Base-by-base conservation (phyloP, 352 stramenopile species). In the Aphanomyces stellatus region DNA sequence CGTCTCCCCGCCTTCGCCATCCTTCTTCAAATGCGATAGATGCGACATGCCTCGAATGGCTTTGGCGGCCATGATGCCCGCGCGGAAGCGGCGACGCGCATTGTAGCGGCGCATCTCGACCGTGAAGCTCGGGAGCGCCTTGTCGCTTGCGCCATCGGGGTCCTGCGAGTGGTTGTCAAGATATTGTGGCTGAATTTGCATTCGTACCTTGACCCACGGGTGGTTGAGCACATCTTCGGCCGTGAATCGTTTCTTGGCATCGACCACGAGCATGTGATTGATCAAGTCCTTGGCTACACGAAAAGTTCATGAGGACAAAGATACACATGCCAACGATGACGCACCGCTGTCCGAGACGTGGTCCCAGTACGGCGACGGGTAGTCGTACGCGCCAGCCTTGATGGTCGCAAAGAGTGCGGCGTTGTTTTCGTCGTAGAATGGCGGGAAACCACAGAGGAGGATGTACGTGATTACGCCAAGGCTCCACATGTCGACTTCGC, bases 381-480 rank as follows among this genome's bases (percentile, higher is more conserved):
- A 98, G 69, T 96, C 88, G 74, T 95, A 98, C 56, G 89, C 79
- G 22, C 89, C 93, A 37, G 76, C 85, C 64, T 93, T 90, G 76
- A 97, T 96, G 25, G 77, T 87, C 61, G 87, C 83, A 69, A 96
- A 96, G n/a, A 96, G 69, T 11, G 81, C 84, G 11, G 82, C 81
- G 60, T 94, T 96, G 78, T 96, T 89, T 53, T 97, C 90, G 69
- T 97, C 87, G 76, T 98, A 97, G 75, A 99, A 99, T 1, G 96
- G 96, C 31, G 96, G 96, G 53, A 96, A 97, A 4, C 96, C 96
- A 59, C 88, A 98, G 25, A 93, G 61, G 70, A 96, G 53, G 62
- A 96, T 96, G 82, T 99, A 99, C 2, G 95, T 75, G 76, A 99
- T 99, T 35, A 99, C 94, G 17, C 96, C 96, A 27, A 99, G 79